These are phyloP conservation scores for Beauveria bassiana DNA, from an alignment of 2,329 filamentous ascomycete species.

Conservation along the genomic window DNA sequence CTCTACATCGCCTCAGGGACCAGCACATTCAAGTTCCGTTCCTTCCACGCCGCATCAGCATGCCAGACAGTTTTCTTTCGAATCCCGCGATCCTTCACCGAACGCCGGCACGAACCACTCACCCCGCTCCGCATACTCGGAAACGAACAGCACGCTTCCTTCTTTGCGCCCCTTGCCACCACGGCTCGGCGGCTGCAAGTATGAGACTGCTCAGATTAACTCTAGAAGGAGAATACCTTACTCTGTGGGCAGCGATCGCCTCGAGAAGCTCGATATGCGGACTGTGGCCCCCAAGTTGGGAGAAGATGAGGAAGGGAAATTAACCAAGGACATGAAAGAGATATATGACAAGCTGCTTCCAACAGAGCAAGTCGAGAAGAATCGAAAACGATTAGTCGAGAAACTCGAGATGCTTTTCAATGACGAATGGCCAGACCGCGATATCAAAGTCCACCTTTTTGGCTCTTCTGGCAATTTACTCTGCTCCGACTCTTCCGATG, in stretches of 20 bases:
- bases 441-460: conserved; percentile 89
- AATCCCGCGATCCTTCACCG: conserved; percentile 73
- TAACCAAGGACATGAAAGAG: conserved; percentile 77
- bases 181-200: conserved; percentile 63
- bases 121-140: conserved; percentile 82
- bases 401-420: conserved; percentile 88
- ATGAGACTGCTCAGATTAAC: conserved; percentile 77
- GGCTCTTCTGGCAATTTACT: conserved; percentile 95
- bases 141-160: conserved; percentile 68
- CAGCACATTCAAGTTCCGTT: conserved; percentile 71
- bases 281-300: conserved; percentile 66
- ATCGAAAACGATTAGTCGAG: conserved; percentile 66
- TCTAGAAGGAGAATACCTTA: conserved; percentile 87
- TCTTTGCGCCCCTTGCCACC: conserved; percentile 58
- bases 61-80: conserved; percentile 72
- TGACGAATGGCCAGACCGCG: conserved; percentile 80
- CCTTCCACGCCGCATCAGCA: conserved; percentile 90
- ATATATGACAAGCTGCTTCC: conserved; percentile 82
- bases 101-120: conserved; percentile 71
- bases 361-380: conserved; percentile 67
- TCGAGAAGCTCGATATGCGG: conserved; percentile 63
- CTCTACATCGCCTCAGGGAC: conserved; percentile 22
- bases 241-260: conserved; percentile 70
- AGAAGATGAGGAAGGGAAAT: conserved; percentile 63
- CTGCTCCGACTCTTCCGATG: conserved; percentile 92